These are phyloP conservation scores for Ilyonectria robusta DNA, from an alignment of 2,329 filamentous ascomycete species.

Conservation along the genomic window DNA sequence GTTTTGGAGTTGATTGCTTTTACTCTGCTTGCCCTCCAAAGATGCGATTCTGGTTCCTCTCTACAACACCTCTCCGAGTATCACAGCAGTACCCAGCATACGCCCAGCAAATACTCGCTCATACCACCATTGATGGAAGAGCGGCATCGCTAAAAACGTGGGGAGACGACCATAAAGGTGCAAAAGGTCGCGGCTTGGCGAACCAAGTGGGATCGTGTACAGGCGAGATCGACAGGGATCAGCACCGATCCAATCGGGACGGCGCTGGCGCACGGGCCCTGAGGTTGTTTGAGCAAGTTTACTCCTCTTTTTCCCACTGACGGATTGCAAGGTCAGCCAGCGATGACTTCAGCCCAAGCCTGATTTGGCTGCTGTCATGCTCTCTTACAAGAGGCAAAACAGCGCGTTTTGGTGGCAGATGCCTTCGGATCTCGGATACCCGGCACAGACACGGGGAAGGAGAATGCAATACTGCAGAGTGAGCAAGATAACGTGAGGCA, in stretches of 20 bases:
- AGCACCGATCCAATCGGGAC: slow-evolving; percentile 38
- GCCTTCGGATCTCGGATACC: slow-evolving; percentile 12
- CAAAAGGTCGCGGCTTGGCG: slow-evolving; percentile 19
- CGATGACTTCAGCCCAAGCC: slow-evolving; percentile 12
- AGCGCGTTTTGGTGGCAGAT: neutral
- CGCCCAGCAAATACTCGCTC: neutral
- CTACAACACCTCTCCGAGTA: neutral
- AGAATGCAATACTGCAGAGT: neutral
- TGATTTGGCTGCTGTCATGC: slow-evolving; percentile 1
- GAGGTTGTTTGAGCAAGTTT: slow-evolving; percentile 59
- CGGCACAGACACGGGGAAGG: slow-evolving; percentile 10
- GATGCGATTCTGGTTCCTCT: neutral
- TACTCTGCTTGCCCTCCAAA: neutral
- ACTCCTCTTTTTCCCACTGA: slow-evolving; percentile 33
- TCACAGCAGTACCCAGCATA: neutral
- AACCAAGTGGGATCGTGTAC: slow-evolving; percentile 34
- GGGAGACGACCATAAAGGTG: slow-evolving; percentile 9
- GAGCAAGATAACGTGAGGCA: neutral
- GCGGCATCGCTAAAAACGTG: slow-evolving; percentile 16
- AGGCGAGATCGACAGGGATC: slow-evolving; percentile 16
- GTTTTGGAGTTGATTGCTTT: neutral
- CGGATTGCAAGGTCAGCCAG: slow-evolving; percentile 15
- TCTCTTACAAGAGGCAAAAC: neutral
- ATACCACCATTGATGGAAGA: slow-evolving; percentile 8
- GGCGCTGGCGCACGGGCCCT: slow-evolving; percentile 37